Conservation (phyloP, 306 rosid genomes). For the Trifolium repens region DNA sequence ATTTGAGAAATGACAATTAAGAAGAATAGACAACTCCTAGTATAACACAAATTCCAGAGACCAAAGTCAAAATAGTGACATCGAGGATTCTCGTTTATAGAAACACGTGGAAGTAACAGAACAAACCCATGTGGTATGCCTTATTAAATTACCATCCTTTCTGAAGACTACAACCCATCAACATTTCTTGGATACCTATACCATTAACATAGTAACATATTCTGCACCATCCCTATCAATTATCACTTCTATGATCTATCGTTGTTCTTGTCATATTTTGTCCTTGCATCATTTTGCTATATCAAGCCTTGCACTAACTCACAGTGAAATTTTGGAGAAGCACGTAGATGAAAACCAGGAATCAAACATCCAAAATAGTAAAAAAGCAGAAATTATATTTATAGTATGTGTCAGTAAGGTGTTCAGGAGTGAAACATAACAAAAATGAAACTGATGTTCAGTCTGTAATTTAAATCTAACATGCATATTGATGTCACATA, state of each 20-base stretch:
- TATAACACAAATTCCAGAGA: conserved; percentile 25
- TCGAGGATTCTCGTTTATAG: conserved; percentile 18
- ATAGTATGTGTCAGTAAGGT: background rate
- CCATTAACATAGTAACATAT: conserved; percentile 21
- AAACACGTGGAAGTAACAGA: conserved; percentile 34
- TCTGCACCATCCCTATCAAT: conserved; percentile 31
- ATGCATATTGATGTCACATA: conserved; percentile 5
- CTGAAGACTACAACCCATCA: conserved; percentile 29
- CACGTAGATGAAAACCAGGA: background rate
- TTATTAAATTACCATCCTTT: conserved; percentile 36
- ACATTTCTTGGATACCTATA: conserved; percentile 33
- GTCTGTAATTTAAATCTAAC: conserved; percentile 27
- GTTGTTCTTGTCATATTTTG: conserved; percentile 33
- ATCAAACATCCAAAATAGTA: background rate
- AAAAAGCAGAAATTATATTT: background rate
- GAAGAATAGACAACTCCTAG: conserved; percentile 25
- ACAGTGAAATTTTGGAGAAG: conserved; percentile 26
- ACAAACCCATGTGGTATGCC: conserved; percentile 49
- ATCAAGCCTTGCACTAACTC: conserved; percentile 20
- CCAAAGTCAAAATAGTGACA: conserved; percentile 44
- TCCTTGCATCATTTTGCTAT: conserved; percentile 22
- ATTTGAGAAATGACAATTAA: conserved; percentile 22
- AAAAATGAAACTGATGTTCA: background rate
- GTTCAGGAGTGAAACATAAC: background rate
- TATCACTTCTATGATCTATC: conserved; percentile 28